Conservation (phyloP, 2,329 filamentous ascomycete genomes). For the Cladophialophora chaetospira region DNA sequence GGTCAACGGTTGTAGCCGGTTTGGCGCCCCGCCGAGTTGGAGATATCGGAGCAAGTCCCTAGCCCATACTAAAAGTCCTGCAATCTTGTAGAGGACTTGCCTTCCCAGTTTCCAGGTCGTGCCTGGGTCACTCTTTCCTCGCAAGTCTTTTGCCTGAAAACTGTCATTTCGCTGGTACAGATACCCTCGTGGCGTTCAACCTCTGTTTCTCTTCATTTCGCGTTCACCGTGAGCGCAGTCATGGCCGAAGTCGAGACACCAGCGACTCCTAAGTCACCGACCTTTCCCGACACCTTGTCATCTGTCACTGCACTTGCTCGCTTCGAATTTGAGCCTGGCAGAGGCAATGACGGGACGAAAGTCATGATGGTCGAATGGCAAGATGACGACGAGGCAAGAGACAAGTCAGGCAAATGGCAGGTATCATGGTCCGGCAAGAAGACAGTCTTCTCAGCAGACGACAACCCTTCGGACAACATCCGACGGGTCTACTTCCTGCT, state of each 20-base stretch:
- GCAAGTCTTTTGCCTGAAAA: background rate
- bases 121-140: conserved; percentile 1
- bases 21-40: background rate
- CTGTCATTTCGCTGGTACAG: too few species aligned
- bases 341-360: conserved; percentile 81
- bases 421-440: conserved; percentile 83
- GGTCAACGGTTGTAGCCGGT: background rate
- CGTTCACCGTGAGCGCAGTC: background rate
- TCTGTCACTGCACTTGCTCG: conserved; percentile 68
- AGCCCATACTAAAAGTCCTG: conserved; percentile 1
- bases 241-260: conserved; percentile 24
- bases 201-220: background rate
- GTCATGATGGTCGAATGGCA: conserved; percentile 94
- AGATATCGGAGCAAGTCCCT: background rate
- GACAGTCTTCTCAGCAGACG: conserved; percentile 67
- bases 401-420: conserved; percentile 64
- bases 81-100: background rate
- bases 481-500: conserved; percentile 79
- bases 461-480: conserved; percentile 55
- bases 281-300: conserved; percentile 28
- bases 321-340: conserved; percentile 81
- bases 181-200: too few species aligned
- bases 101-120: background rate
- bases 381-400: conserved; percentile 56
- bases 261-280: conserved; percentile 27